These are phyloP conservation scores for Saturnispora besseyi DNA, from an alignment of 805 yeast species.

Conservation along the genomic window DNA sequence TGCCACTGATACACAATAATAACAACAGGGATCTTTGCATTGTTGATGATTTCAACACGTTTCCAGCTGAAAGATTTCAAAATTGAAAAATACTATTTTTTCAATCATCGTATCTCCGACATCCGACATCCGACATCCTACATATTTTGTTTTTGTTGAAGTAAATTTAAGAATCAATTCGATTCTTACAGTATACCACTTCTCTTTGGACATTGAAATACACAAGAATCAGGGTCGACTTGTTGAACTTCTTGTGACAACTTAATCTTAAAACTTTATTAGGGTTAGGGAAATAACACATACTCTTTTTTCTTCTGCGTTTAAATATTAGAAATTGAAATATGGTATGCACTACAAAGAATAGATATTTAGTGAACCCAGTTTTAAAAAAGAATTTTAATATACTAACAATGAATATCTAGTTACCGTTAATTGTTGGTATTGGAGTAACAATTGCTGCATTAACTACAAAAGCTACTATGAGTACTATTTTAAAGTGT, in stretches of 20 bases:
- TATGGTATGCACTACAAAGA: background rate
- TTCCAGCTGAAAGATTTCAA: background rate
- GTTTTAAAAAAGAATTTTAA: background rate
- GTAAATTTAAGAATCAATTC: background rate
- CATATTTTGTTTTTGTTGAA: background rate
- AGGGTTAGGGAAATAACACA: too few relatives aligned
- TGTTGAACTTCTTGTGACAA: background rate
- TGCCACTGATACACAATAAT: conserved; percentile 43
- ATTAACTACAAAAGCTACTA: conserved; percentile 34
- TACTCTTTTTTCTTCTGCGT: background rate
- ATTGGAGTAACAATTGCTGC: conserved; percentile 47
- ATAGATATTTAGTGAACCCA: background rate
- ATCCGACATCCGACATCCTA: background rate
- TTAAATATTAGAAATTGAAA: background rate
- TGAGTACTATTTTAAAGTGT: conserved; percentile 27
- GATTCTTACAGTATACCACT: too few relatives aligned
- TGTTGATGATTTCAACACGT: background rate
- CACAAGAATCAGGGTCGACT: background rate
- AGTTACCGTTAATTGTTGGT: conserved; percentile 46
- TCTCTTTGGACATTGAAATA: background rate
- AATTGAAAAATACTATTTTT: background rate
- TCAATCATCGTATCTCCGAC: background rate
- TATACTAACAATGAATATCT: conserved; percentile 12
- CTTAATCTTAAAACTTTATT: background rate
- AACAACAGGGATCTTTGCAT: conserved; percentile 12